Conservation (phyloP, 2,329 filamentous ascomycete species). For the Davidsoniella neocaledoniae region DNA sequence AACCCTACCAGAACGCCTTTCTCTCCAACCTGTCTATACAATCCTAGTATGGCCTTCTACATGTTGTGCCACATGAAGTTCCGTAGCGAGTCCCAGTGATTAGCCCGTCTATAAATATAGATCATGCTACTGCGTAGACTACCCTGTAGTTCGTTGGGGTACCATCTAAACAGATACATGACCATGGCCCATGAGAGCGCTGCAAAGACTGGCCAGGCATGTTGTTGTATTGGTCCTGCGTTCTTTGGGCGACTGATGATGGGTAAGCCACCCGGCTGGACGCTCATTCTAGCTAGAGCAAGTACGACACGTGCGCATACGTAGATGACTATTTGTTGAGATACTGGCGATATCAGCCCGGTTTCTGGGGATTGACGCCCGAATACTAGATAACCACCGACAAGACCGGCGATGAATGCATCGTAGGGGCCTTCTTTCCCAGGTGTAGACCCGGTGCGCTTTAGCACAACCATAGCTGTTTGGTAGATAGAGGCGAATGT, state of each 20-base stretch:
- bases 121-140: conserved; percentile 91
- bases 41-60: conserved; percentile 17
- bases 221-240: conserved; percentile 35
- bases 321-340: conserved; percentile 96
- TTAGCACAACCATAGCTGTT: conserved; percentile 56
- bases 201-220: conserved; percentile 88
- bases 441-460: conserved; percentile 38
- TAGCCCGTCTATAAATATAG: conserved; percentile 85
- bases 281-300: conserved; percentile 64
- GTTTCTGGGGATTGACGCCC: conserved; percentile 46
- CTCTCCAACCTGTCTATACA: too few species aligned
- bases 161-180: conserved; percentile 88
- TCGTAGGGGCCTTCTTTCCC: conserved; percentile 60
- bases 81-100: conserved; percentile 73
- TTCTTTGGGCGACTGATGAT: conserved; percentile 25
- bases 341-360: conserved; percentile 61
- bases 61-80: conserved; percentile 80
- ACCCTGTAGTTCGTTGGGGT: conserved; percentile 79
- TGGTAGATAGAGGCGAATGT: conserved; percentile 90
- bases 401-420: conserved; percentile 67
- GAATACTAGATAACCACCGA: conserved; percentile 89
- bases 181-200: conserved; percentile 80
- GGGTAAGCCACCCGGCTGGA: conserved; percentile 46
- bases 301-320: conserved; percentile 85
- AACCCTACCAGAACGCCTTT: too few species aligned